Evolutionary conservation across 2,329 filamentous ascomycete species (phyloP), one percentile per base, ranked within the genome.

Genomic region (Elsinoe arachidis): DNA sequence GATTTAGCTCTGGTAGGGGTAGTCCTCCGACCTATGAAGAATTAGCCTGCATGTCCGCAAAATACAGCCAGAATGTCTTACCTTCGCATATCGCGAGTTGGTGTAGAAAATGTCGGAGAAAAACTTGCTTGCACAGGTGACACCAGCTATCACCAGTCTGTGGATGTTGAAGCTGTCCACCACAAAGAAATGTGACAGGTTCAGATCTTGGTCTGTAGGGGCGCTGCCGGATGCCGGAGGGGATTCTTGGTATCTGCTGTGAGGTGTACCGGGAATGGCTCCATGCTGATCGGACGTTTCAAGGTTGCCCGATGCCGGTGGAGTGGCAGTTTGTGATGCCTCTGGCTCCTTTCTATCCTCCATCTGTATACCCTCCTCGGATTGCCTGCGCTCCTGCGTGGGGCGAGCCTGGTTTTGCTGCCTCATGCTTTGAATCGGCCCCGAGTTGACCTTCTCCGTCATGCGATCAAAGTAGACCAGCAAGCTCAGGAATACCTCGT

Each of bases 121-220:
- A 79, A 97, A 99, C 73, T 99, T 99, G 81, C 92, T 97, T 4
- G 93, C 91, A 72, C 93, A 97, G 2, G 93, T 99, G 44, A 99
- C 93, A 35, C 92, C 93, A 1, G 93, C 90, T 69, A 99, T 99
- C 56, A 97, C 91, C 57, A 99, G 78, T 57, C 93, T 85, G 70
- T 99, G 93, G 62, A 99, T 97, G 73, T 99, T 99, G 76, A 93
- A 99, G 74, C 93, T 97, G 74, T 99, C 93, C 10, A 97, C 93
- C 39, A 97, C 92, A 69, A 99, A 97, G 67, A 85, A 87, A 66
- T 87, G 84, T 2, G 82, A 82, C 43, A 85, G 73, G 56, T 76
- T 78, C 58, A 80, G 77, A 60, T 61, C 60, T 14, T 52, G 34
- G 21, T 61, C 60, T 3, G 55, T n/a, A 1, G 58, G 14, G 4